phyloP scores from a whole-genome alignment of 2,329 filamentous ascomycete genomes.

The Diaporthe vaccinii region DNA sequence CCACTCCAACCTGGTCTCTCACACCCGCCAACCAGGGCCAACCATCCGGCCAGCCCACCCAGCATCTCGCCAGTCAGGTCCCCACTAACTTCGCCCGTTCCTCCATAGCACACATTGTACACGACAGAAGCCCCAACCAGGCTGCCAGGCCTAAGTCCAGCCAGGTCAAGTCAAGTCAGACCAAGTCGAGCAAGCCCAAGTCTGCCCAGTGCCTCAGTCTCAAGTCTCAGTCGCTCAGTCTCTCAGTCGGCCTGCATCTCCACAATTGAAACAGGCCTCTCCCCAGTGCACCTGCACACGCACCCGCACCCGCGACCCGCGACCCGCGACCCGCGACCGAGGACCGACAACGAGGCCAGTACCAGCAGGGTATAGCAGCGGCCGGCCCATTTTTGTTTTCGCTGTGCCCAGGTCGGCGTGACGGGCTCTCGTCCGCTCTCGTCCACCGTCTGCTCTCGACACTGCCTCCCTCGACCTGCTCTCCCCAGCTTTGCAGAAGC shows the following conservation, averaged over 20 bases:
- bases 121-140: not conserved
- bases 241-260: not conserved
- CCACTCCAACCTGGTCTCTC: slow-evolving; percentile 3
- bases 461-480: not conserved
- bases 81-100: not conserved
- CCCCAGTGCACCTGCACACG: slow-evolving; percentile 12
- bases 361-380: slow-evolving; percentile 12
- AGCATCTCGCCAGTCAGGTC: slow-evolving; percentile 7
- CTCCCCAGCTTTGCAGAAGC: slow-evolving; percentile 19
- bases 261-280: slow-evolving; percentile 27
- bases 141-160: not conserved
- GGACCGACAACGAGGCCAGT: slow-evolving; percentile 15
- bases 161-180: not conserved
- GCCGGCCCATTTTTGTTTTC: slow-evolving; percentile 19
- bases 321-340: slow-evolving; percentile 15
- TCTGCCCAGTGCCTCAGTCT: not conserved
- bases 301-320: not conserved
- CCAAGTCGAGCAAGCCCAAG: slow-evolving; percentile 1
- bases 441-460: slow-evolving; percentile 14
- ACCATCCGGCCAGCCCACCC: not conserved
- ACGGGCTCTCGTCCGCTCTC: not conserved
- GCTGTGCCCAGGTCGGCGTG: not conserved
- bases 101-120: not conserved
- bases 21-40: slow-evolving; percentile 12
- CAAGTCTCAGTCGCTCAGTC: not conserved